Percentiles rank a stretch among this genome's conserved stretches.
These are phyloP conservation scores for Candida vaughaniae DNA, from an alignment of 805 yeast species.

Conservation along the genomic window DNA sequence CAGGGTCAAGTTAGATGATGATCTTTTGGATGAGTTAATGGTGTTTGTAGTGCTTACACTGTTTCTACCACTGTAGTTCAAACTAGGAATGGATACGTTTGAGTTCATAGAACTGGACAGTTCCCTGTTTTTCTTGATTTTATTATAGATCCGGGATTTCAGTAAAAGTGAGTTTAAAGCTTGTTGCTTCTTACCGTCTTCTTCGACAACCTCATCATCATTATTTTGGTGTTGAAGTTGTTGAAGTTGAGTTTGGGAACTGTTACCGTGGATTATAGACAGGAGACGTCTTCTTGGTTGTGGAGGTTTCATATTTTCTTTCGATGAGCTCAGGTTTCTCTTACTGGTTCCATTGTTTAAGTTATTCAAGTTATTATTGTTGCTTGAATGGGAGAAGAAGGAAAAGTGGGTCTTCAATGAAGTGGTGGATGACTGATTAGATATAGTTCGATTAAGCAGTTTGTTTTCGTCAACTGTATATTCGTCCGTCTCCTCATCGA, in stretches of 20 bases:
- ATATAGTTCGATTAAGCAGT: conserved; percentile 11
- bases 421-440: conserved; percentile 15
- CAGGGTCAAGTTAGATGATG: conserved; percentile 8
- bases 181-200: conserved; percentile 10
- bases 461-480: conserved; percentile 9
- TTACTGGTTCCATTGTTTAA: conserved; percentile 1
- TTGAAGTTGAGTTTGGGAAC: background rate
- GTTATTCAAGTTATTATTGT: conserved; percentile 1
- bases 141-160: conserved; percentile 36
- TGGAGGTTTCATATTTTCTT: conserved; percentile 1
- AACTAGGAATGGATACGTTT: conserved; percentile 13
- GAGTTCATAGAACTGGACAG: conserved; percentile 30
- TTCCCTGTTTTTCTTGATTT: conserved; percentile 36
- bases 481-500: conserved; percentile 17
- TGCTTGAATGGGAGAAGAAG: conserved; percentile 11
- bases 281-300: conserved; percentile 17
- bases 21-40: conserved; percentile 17
- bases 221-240: background rate
- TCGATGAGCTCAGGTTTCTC: conserved; percentile 7
- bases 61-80: conserved; percentile 20
- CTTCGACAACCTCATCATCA: conserved; percentile 4
- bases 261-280: conserved; percentile 11
- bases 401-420: conserved; percentile 13
- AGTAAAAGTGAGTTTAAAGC: conserved; percentile 18
- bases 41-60: conserved; percentile 20